A percentile compares a stretch with the other conserved stretches of the same genome.
Evolutionary conservation across 2,329 filamentous ascomycete species (phyloP).

Genomic region (Pestalotiopsis sp.): DNA sequence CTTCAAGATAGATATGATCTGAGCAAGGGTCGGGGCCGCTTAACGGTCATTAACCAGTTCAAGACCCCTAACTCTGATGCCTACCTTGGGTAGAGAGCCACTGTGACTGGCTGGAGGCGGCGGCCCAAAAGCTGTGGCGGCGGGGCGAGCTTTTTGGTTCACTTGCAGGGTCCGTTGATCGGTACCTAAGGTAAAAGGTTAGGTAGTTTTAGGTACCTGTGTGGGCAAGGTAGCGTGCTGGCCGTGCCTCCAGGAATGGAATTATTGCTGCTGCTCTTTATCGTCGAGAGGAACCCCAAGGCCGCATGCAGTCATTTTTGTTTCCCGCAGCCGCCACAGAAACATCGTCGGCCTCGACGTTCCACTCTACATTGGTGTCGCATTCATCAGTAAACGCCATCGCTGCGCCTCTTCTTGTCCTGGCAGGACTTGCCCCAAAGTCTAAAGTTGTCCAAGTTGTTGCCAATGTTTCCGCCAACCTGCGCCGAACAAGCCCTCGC

Average conservation of each 20-base stretch:
- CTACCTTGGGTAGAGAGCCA: neutral
- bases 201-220: neutral
- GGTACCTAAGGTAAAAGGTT: neutral
- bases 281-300: constrained; percentile 1
- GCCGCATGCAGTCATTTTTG: constrained; percentile 9
- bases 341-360: constrained; percentile 14
- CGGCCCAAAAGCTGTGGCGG: neutral
- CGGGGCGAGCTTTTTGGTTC: neutral
- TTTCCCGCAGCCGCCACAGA: constrained; percentile 11
- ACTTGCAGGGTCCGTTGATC: neutral
- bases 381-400: neutral
- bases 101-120: neutral
- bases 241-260: neutral
- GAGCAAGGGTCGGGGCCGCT: constrained; percentile 4
- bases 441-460: constrained; percentile 18
- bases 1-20: neutral
- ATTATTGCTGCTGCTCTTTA: constrained; percentile 6
- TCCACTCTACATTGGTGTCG: constrained; percentile 10
- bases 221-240: neutral
- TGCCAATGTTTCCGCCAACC: constrained; percentile 32
- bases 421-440: constrained; percentile 8
- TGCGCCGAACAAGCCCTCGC: constrained; percentile 26
- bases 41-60: neutral
- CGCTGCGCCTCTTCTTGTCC: neutral
- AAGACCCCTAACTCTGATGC: neutral